Base-by-base conservation (phyloP, 2,329 filamentous ascomycete species). In the Calonectria pseudoreteaudii region DNA sequence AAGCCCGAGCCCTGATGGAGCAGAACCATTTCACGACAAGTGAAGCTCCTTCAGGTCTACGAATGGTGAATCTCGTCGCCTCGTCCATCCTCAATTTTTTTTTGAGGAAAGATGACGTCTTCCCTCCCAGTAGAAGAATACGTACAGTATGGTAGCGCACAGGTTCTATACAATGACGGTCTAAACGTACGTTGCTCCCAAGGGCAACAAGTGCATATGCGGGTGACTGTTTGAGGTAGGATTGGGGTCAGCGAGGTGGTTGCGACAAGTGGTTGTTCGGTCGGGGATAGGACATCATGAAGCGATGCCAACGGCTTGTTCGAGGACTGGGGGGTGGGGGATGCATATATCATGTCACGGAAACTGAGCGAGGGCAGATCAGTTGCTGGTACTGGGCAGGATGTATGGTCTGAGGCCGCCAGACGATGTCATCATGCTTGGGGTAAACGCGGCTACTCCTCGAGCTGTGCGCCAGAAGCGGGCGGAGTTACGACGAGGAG, bases 1-100 rank as follows among this genome's bases (percentile, higher is more conserved):
- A 81, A 81, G 79, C 78, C 74, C 79, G 78, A 80, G 79, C 79
- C 79, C 79, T 80, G 78, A 71, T 75, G 76, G 78, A 77, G 78
- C 74, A 73, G 58, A 68, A 68, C 71, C 70, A 74, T 77, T 72
- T 70, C 67, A 65, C 50, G 58, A 73, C 66, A 70, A 72, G 74
- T 75, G 77, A 80, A 73, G 76, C 74, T 76, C 73, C 71, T 68
- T 75, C 73, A 75, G 79, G 79, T 80, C 77, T 80, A 78, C 78
- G 68, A 77, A 77, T 78, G 79, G 79, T 75, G 74, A 58, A 79
- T 75, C 68, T 76, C 70, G 77, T 76, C 77, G 73, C 79, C 77
- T 78, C 77, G 77, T 72, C 62, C 74, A 75, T 76, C 78, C 76
- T 79, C 76, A 49, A 58, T 11, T 66, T 47, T 23, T 47, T 47